Evolutionary conservation across 2,329 filamentous ascomycete genomes (phyloP).

Genomic region (Exophiala sideris): DNA sequence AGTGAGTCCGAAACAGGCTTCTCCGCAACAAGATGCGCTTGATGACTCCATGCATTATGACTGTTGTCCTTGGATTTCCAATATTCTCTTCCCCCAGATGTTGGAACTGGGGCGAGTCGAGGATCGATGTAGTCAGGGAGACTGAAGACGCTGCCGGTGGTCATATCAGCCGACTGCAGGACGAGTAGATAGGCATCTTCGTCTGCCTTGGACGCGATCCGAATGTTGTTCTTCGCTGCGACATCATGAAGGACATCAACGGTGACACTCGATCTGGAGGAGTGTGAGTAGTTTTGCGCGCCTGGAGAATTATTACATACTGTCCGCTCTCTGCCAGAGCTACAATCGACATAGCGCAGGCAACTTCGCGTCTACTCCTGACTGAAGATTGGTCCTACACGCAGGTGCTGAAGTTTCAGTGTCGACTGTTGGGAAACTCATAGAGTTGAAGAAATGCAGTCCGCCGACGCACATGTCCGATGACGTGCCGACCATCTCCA

Average conservation of each 20-base stretch:
- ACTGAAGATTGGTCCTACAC: background rate
- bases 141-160: slow-evolving; percentile 30
- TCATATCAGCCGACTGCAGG: slow-evolving; percentile 30
- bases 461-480: too few relatives aligned
- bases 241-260: slow-evolving; percentile 25
- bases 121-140: slow-evolving; percentile 39
- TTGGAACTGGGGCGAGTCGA: slow-evolving; percentile 31
- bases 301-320: slow-evolving; percentile 5
- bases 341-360: slow-evolving; percentile 25
- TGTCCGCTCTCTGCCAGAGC: slow-evolving; percentile 22
- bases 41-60: slow-evolving; percentile 45
- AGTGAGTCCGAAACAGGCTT: slow-evolving; percentile 29
- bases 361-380: background rate
- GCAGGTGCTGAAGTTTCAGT: background rate
- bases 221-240: slow-evolving; percentile 22
- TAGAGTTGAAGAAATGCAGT: too few relatives aligned
- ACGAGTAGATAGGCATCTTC: slow-evolving; percentile 30
- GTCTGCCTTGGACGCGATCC: slow-evolving; percentile 19
- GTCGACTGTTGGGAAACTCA: too few relatives aligned
- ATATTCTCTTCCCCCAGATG: slow-evolving; percentile 21
- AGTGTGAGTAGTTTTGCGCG: background rate
- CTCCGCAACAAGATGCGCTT: slow-evolving; percentile 32
- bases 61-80: slow-evolving; percentile 35
- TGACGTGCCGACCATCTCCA: too few relatives aligned
- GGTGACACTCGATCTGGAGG: slow-evolving; percentile 24